Percentiles rank a stretch among this genome's conserved stretches.
Evolutionary conservation across 352 stramenopile species (phyloP).

Genomic region (Thraustochytrium striatum): DNA sequence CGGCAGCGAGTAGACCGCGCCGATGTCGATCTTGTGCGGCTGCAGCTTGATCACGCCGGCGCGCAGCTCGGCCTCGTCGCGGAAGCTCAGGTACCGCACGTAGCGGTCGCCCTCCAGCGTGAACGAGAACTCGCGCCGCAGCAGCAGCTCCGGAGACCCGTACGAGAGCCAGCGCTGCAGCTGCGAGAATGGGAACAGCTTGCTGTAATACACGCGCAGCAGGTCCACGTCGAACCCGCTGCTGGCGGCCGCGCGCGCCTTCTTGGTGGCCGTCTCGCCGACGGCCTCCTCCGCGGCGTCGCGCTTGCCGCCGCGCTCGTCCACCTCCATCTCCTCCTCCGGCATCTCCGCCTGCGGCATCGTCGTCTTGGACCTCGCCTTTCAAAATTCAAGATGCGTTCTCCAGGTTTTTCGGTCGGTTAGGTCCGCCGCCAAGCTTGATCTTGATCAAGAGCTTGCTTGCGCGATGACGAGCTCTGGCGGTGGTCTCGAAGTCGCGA

Average conservation of each 20-base stretch:
- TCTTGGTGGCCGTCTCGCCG: neutral
- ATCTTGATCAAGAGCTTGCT: too few relatives aligned
- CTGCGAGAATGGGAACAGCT: conserved; percentile 67
- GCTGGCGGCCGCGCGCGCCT: too few relatives aligned
- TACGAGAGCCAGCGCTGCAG: conserved; percentile 65
- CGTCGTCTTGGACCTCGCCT: neutral
- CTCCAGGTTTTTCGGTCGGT: too few relatives aligned
- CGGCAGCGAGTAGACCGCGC: conserved; percentile 81
- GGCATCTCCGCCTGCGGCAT: neutral
- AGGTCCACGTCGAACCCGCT: conserved; percentile 67
- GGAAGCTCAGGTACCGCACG: conserved; percentile 94
- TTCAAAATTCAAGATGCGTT: too few relatives aligned
- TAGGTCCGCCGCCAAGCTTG: too few relatives aligned
- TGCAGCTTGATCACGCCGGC: conserved; percentile 80
- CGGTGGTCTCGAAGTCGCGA: too few relatives aligned
- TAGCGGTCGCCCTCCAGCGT: conserved; percentile 98
- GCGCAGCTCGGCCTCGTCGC: conserved; percentile 75
- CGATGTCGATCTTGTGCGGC: conserved; percentile 99
- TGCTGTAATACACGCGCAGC: conserved; percentile 72
- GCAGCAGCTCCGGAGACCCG: conserved; percentile 62
- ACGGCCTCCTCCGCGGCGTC: neutral
- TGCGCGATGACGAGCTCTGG: too few relatives aligned
- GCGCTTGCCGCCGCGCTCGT: neutral
- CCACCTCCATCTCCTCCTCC: neutral
- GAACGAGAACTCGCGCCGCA: conserved; percentile 93